These are phyloP conservation scores for Plectosphaerella cucumerina DNA, from an alignment of 2,329 filamentous ascomycete species.

Conservation along the genomic window DNA sequence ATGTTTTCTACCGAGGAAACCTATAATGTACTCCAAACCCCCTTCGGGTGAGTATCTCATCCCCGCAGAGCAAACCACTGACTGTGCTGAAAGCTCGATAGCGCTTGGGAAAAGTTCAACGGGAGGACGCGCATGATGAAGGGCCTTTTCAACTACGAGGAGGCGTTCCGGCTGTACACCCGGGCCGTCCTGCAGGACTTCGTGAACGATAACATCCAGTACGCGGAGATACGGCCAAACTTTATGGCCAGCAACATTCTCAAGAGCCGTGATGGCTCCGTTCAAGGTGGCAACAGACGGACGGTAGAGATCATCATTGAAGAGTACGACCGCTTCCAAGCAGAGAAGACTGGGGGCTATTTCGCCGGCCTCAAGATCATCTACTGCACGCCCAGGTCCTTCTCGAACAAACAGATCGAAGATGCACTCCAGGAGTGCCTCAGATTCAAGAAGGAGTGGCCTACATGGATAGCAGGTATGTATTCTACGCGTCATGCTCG, in stretches of 20 bases:
- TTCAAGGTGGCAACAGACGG: constrained; percentile 47
- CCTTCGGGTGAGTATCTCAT: constrained; percentile 42
- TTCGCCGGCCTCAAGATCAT: constrained; percentile 68
- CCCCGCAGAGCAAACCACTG: neutral
- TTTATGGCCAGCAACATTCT: constrained; percentile 62
- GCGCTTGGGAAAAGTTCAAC: constrained; percentile 62
- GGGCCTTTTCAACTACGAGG: constrained; percentile 64
- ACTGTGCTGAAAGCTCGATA: constrained; percentile 17
- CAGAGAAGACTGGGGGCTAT: constrained; percentile 25
- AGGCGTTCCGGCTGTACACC: constrained; percentile 59
- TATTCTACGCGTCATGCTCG: neutral
- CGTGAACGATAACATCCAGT: constrained; percentile 62
- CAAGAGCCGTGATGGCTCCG: constrained; percentile 50
- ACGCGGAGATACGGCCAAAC: constrained; percentile 68
- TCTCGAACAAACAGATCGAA: constrained; percentile 41
- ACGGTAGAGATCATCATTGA: constrained; percentile 59
- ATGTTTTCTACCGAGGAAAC: constrained; percentile 58
- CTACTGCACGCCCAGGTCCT: constrained; percentile 65
- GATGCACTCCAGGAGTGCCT: constrained; percentile 58
- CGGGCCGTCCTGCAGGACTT: constrained; percentile 56
- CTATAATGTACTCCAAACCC: constrained; percentile 45
- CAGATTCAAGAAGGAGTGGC: constrained; percentile 51
- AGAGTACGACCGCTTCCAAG: constrained; percentile 46
- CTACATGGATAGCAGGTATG: constrained; percentile 60
- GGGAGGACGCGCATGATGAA: constrained; percentile 69